Percentiles rank a stretch among this genome's conserved stretches.
Evolutionary conservation across 345 rosid genomes (phyloP).

Genomic region (Jatropha curcas): DNA sequence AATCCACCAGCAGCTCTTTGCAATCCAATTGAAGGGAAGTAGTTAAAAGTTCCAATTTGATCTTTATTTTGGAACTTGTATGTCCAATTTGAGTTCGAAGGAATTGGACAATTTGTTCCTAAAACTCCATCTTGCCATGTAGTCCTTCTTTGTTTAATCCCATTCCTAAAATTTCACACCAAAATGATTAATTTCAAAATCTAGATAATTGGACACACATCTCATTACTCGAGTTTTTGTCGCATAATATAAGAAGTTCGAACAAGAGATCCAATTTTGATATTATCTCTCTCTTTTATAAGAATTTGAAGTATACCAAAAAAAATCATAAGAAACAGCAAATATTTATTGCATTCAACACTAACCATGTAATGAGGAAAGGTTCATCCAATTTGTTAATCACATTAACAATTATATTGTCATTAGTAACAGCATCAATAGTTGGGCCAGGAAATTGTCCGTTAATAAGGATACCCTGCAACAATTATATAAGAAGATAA

Average conservation of each 20-base stretch:
- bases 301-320: background rate
- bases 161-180: slow-evolving; percentile 54
- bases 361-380: slow-evolving; percentile 77
- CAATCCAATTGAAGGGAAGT: slow-evolving; percentile 66
- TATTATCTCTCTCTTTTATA: too few relatives aligned
- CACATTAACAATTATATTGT: slow-evolving; percentile 72
- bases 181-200: background rate
- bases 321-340: background rate
- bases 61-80: slow-evolving; percentile 81
- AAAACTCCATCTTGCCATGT: slow-evolving; percentile 89
- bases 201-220: too few relatives aligned
- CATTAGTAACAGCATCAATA: slow-evolving; percentile 72
- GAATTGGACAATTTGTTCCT: slow-evolving; percentile 91
- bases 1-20: slow-evolving; percentile 77
- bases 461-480: slow-evolving; percentile 81
- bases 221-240: too few relatives aligned
- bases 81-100: slow-evolving; percentile 71
- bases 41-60: slow-evolving; percentile 68
- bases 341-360: background rate
- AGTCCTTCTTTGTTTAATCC: slow-evolving; percentile 63
- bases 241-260: too few relatives aligned
- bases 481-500: background rate
- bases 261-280: too few relatives aligned
- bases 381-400: slow-evolving; percentile 69
- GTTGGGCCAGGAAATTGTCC: slow-evolving; percentile 88